phyloP scores from a whole-genome alignment of 148 eudicot genomes.

The Polygonum aviculare region DNA sequence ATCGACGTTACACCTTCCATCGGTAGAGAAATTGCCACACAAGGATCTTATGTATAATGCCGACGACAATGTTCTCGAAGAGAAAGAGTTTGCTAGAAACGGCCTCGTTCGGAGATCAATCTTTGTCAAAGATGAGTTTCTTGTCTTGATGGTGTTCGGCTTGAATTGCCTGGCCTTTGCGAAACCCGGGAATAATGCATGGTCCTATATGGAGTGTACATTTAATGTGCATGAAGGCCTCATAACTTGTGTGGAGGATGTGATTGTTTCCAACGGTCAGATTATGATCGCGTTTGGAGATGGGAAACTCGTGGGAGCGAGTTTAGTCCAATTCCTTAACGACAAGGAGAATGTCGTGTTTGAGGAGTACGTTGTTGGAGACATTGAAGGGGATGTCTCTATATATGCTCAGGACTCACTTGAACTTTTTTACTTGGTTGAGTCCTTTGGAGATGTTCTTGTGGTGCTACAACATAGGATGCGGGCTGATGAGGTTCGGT shows the following conservation, averaged over 20 bases:
- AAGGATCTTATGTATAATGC: no score
- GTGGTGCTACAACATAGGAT: not conserved
- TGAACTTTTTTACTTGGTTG: not conserved
- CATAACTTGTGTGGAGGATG: not conserved
- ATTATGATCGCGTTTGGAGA: not conserved
- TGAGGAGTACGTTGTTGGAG: not conserved
- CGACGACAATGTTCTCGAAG: no score
- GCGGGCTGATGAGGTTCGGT: not conserved
- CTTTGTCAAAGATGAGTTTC: not conserved
- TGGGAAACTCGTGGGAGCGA: not conserved
- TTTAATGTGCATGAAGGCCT: not conserved
- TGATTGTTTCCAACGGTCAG: not conserved
- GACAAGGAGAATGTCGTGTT: not conserved
- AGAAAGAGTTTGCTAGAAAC: no score
- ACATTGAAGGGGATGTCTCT: not conserved
- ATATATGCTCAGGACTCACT: not conserved
- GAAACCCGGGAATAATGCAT: not conserved
- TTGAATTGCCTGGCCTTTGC: not conserved
- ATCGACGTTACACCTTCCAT: not conserved
- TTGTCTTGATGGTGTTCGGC: not conserved
- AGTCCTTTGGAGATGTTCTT: not conserved
- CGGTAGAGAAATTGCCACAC: not conserved
- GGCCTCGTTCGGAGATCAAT: not conserved
- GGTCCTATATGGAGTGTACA: not conserved
- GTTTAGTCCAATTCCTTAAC: not conserved